phyloP scores from a whole-genome alignment of 306 rosid genomes.

The Prunus dulcis region DNA sequence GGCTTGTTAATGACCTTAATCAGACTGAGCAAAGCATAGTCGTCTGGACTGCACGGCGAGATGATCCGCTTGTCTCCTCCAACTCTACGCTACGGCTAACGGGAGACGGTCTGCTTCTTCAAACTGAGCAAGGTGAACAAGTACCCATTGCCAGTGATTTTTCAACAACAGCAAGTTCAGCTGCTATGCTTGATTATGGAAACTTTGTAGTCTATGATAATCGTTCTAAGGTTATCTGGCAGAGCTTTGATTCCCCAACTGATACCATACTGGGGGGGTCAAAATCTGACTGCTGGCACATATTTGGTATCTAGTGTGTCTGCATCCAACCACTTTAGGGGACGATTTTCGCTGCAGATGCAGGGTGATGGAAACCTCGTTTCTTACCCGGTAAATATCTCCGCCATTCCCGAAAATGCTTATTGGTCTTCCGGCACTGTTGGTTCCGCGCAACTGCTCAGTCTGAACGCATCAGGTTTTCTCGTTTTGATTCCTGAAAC shows the following conservation, averaged over 20 bases:
- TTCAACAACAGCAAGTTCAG: background rate
- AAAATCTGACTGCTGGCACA: background rate
- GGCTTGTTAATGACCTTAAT: background rate
- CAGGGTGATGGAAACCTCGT: conserved; percentile 19
- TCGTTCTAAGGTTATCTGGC: background rate
- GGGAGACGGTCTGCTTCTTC: background rate
- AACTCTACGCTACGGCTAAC: conserved; percentile 7
- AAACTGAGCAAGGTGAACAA: background rate
- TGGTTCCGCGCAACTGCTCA: background rate
- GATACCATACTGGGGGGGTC: conserved; percentile 28
- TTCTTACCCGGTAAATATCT: background rate
- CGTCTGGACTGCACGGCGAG: conserved; percentile 25
- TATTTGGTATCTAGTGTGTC: conserved; percentile 4
- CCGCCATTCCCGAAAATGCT: background rate
- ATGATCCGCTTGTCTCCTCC: background rate
- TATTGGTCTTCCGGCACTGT: background rate
- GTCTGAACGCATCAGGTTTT: background rate
- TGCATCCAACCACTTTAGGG: background rate
- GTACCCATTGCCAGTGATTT: background rate
- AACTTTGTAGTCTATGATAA: conserved; percentile 15
- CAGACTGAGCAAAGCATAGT: background rate
- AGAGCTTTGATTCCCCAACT: conserved; percentile 1
- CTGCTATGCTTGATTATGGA: conserved; percentile 20
- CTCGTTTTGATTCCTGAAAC: background rate
- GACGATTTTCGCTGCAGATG: conserved; percentile 13